phyloP scores from a whole-genome alignment of 1,139 yeast species.

The Candida tropicalis region DNA sequence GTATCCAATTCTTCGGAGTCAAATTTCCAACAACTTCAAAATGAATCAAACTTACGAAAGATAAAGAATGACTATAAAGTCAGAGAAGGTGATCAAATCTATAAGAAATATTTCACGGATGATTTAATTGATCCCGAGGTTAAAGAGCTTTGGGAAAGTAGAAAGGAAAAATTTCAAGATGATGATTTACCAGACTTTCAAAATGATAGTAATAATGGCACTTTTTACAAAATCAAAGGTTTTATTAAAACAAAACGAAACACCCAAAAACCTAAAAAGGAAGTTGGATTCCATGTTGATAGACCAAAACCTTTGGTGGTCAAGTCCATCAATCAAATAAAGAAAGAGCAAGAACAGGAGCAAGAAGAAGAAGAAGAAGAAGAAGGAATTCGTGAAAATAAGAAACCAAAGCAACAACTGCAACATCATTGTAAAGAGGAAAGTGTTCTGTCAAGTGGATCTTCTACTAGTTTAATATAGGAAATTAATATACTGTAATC shows the following conservation, averaged over 20 bases:
- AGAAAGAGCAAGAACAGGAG: constrained; percentile 6
- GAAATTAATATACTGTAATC: no score
- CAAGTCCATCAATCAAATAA: constrained; percentile 19
- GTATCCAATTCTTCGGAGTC: not conserved
- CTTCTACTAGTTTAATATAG: constrained; percentile 2
- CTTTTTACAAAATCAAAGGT: not conserved
- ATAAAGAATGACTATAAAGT: constrained; percentile 44
- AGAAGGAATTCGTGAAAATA: not conserved
- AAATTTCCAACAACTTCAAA: constrained; percentile 27
- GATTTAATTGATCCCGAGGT: constrained; percentile 53
- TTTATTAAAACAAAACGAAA: constrained; percentile 1
- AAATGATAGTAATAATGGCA: not conserved
- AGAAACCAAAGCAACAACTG: not conserved
- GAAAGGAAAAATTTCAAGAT: constrained; percentile 22
- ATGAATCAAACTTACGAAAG: constrained; percentile 26
- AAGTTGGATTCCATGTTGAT: constrained; percentile 41
- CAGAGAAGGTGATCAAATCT: constrained; percentile 52
- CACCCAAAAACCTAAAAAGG: constrained; percentile 6
- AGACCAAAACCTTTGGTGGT: constrained; percentile 47
- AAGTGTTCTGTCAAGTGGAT: not conserved
- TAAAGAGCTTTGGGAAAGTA: constrained; percentile 51
- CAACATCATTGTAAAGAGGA: not conserved
- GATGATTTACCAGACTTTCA: not conserved
- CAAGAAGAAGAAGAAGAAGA: not conserved
- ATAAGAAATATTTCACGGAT: constrained; percentile 40